Conservation (phyloP, 2,329 filamentous ascomycete species). For the Fusarium setosum region DNA sequence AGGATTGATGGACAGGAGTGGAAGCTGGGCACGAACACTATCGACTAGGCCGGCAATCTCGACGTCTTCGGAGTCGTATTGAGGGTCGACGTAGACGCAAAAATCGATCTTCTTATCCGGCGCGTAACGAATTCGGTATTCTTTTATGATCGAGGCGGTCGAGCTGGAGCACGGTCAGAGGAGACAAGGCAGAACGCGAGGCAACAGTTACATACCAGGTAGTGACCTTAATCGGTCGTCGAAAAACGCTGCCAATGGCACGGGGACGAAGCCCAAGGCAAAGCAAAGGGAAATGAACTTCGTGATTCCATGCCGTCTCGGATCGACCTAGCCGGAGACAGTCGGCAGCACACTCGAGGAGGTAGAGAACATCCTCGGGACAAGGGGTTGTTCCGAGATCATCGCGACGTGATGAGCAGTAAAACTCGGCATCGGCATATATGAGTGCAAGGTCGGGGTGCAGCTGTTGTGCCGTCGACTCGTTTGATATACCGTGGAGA, state of each 20-base stretch:
- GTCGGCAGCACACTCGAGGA: neutral
- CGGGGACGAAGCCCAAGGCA: neutral
- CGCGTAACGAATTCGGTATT: neutral
- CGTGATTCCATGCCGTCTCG: neutral
- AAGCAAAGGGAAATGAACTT: neutral
- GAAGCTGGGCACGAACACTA: neutral
- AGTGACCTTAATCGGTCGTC: neutral
- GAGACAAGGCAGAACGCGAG: fast-evolving
- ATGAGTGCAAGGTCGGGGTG: neutral
- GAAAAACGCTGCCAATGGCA: neutral
- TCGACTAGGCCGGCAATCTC: neutral
- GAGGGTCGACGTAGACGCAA: conserved; percentile 1
- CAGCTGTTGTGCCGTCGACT: neutral
- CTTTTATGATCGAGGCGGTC: neutral
- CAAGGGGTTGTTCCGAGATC: neutral
- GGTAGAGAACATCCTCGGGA: neutral
- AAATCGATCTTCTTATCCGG: conserved; percentile 22
- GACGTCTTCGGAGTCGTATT: neutral
- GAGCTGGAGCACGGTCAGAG: neutral
- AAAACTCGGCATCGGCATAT: neutral
- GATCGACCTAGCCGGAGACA: neutral
- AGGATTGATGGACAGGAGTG: neutral
- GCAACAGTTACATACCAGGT: neutral
- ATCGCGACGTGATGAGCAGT: neutral
- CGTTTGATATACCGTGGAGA: neutral